A percentile compares a stretch with the other conserved stretches of the same genome.
These are phyloP conservation scores for Calycina herbarum DNA, from an alignment of 2,329 filamentous ascomycete species.

Conservation along the genomic window DNA sequence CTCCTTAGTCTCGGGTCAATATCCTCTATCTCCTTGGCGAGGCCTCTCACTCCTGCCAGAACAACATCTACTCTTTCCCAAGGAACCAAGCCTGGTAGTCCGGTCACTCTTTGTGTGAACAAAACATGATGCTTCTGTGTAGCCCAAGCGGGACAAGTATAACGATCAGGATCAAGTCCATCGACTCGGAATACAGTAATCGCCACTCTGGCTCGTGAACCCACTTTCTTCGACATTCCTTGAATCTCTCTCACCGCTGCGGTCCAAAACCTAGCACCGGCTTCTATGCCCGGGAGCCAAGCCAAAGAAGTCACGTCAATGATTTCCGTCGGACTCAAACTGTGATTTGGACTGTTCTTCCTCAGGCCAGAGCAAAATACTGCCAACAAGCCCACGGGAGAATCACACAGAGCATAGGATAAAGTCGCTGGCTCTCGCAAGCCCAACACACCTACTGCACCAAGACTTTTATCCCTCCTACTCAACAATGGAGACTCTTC, in stretches of 20 bases:
- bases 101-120: conserved; percentile 28
- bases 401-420: conserved; percentile 62
- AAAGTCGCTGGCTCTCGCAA: conserved; percentile 43
- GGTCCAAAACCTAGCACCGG: conserved; percentile 57
- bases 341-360: conserved; percentile 42
- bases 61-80: conserved; percentile 30
- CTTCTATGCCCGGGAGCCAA: conserved; percentile 67
- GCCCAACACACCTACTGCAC: conserved; percentile 24
- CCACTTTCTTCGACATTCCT: conserved; percentile 13
- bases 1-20: conserved; percentile 26
- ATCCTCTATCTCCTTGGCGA: conserved; percentile 24
- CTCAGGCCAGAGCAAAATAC: conserved; percentile 52
- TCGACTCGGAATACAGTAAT: conserved; percentile 31
- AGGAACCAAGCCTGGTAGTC: conserved; percentile 26
- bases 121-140: conserved; percentile 27
- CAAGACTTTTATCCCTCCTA: conserved; percentile 9
- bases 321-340: conserved; percentile 52
- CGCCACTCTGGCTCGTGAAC: conserved; percentile 21
- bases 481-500: background rate
- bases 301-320: conserved; percentile 61
- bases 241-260: conserved; percentile 26
- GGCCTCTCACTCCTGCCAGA: conserved; percentile 28
- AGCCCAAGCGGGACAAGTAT: conserved; percentile 33
- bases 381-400: conserved; percentile 57
- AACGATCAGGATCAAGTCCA: conserved; percentile 17